A percentile compares a stretch with the other conserved stretches of the same genome.
Conservation (phyloP, 1,284 basidiomycete genomes). For the Ceratobasidium sp. region DNA sequence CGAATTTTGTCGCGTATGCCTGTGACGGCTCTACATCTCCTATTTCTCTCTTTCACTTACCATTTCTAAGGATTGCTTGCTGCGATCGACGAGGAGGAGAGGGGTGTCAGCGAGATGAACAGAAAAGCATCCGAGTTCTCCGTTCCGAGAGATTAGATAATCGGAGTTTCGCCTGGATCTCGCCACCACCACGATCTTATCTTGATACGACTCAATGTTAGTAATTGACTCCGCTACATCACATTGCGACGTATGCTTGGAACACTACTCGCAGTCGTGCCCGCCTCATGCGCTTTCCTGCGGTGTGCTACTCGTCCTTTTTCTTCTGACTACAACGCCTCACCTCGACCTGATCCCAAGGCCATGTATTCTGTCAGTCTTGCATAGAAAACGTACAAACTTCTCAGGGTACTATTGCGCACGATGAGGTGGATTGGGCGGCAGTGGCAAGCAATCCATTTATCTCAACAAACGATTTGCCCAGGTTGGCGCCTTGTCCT, state of each 20-base stretch:
- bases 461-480: background rate
- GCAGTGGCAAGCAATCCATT: background rate
- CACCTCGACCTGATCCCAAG: constrained; percentile 7
- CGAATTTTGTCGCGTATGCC: background rate
- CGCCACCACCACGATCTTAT: background rate
- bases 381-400: constrained; percentile 17
- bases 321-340: background rate
- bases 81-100: background rate
- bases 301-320: background rate
- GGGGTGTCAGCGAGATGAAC: background rate
- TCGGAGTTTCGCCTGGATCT: background rate
- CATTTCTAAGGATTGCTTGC: constrained; percentile 13
- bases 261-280: background rate
- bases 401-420: background rate
- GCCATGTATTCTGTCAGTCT: constrained; percentile 13
- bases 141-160: constrained; percentile 2
- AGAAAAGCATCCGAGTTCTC: constrained; percentile 5
- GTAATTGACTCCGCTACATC: constrained; percentile 5
- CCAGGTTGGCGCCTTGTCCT: constrained; percentile 4
- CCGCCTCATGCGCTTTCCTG: constrained; percentile 11
- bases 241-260: constrained; percentile 14
- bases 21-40: background rate
- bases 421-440: background rate
- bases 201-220: background rate
- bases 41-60: background rate